Percentiles rank a stretch among this genome's conserved stretches.
Conservation (phyloP, 129 eudicot species). For the Flaveria bidentis region DNA sequence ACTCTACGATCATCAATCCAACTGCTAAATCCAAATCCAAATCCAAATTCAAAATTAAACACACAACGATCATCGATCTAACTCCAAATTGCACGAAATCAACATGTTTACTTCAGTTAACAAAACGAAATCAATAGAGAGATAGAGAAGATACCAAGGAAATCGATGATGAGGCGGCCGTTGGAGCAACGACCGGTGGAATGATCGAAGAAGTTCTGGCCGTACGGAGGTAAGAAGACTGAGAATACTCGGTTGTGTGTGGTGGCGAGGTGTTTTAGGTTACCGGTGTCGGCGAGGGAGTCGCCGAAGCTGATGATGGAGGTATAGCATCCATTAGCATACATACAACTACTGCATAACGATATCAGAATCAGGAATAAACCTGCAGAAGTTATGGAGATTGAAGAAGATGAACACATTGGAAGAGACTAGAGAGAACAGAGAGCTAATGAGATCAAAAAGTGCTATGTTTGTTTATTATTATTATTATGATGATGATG, state of each 20-base stretch:
- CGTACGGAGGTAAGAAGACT: slow-evolving; percentile 12
- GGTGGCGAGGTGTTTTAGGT: slow-evolving; percentile 20
- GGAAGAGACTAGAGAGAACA: neutral
- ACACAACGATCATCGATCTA: too few relatives aligned
- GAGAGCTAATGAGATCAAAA: neutral
- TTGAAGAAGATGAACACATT: slow-evolving; percentile 12
- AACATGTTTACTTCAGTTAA: too few relatives aligned
- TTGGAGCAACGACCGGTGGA: slow-evolving; percentile 35
- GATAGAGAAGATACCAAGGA: slow-evolving; percentile 10
- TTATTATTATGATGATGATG: too few relatives aligned
- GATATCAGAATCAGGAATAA: neutral
- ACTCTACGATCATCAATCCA: too few relatives aligned
- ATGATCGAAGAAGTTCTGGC: slow-evolving; percentile 13
- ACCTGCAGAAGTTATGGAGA: neutral
- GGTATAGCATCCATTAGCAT: slow-evolving; percentile 18
- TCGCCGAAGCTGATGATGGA: slow-evolving; percentile 33
- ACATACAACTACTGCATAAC: neutral
- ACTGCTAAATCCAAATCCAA: too few relatives aligned
- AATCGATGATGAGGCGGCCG: slow-evolving; percentile 35
- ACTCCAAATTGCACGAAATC: too few relatives aligned
- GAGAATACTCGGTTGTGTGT: neutral
- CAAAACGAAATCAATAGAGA: neutral
- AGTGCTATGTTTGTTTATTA: neutral
- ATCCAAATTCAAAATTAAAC: too few relatives aligned
- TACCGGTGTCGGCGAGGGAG: slow-evolving; percentile 31